Base-by-base conservation (phyloP, 306 rosid species). In the Pterocarpus macrocarpus region DNA sequence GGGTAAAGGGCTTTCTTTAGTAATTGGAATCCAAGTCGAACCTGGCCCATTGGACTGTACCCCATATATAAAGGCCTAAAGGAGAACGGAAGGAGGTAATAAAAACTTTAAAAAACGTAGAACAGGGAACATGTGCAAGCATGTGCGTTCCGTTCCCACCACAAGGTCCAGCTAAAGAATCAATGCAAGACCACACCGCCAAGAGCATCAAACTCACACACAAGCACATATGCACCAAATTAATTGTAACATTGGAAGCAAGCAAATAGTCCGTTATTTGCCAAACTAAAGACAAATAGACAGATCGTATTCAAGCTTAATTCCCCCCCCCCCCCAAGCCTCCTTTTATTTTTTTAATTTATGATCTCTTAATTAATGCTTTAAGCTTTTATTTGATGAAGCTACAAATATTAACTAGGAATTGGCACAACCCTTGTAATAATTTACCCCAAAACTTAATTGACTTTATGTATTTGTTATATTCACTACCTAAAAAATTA, bases 71-170 rank as follows among this genome's bases (percentile, higher is more conserved):
- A 49, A 64, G 43, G 41, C 44, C 39, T 76, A 63, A 61, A 17
- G 66, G 38, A 15, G 8, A 63, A 76, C 11, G 61, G 22, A 68
- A 58, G 49, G 38, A 36, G 41, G 36, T 30, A 69, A 58, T 58
- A 59, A 69, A 78, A 53, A 52, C 73, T 32, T 15, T 4, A 9
- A 32, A 64, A 22, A 64, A 58, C 35, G 28, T 15, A 41, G 68
- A 36, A 84, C 84, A 75, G 43, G 59, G 53, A 62, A 64, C 88
- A 89, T 82, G 92, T 70, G 89, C 78, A 65, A 4, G 68, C 90
- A 89, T 87, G 91, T 91, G 95, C 88, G 43, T 80, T 86, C 81
- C 70, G 84, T 86, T 86, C 90, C 90, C 91, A 89, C 92, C 90
- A 82, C 80, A 76, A 34, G 44, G 67, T 64, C 72, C 87, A 84